These are phyloP conservation scores for Pinus tabuliformis DNA, from an alignment of 75 land plant genomes.

Conservation along the genomic window DNA sequence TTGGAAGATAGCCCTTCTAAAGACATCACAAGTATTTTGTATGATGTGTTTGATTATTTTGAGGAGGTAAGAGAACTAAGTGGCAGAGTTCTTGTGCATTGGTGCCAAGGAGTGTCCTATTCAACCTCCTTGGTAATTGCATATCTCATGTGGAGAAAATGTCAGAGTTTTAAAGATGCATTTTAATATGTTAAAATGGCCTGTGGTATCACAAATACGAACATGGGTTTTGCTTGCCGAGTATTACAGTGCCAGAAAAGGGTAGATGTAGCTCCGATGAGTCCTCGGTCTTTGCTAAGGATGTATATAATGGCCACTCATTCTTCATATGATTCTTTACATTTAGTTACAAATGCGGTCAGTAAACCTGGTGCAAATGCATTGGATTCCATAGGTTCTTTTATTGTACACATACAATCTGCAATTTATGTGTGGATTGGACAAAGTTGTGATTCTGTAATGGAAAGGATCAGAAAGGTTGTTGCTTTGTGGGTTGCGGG, in stretches of 20 bases:
- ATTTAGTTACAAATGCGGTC: slow-evolving; percentile 46
- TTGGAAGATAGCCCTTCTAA: slow-evolving; percentile 49
- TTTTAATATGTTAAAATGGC: slow-evolving; percentile 40
- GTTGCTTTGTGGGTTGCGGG: slow-evolving; percentile 39
- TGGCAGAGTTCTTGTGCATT: slow-evolving; percentile 57
- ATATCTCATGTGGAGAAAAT: slow-evolving; percentile 54
- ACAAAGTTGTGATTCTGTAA: slow-evolving; percentile 21
- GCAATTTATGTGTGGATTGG: slow-evolving; percentile 58
- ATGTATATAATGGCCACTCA: slow-evolving; percentile 57
- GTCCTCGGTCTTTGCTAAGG: slow-evolving; percentile 24
- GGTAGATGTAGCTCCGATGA: slow-evolving; percentile 24
- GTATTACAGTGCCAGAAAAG: slow-evolving; percentile 48
- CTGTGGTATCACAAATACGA: slow-evolving; percentile 43
- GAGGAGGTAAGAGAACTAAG: slow-evolving; percentile 36
- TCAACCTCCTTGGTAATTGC: slow-evolving; percentile 57
- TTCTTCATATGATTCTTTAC: slow-evolving; percentile 54
- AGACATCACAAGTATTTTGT: slow-evolving; percentile 47
- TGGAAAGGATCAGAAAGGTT: slow-evolving; percentile 22
- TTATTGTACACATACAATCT: slow-evolving; percentile 34
- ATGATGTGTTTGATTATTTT: slow-evolving; percentile 58
- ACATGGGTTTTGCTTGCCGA: slow-evolving; percentile 59
- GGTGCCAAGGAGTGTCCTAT: slow-evolving; percentile 45
- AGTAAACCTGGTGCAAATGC: slow-evolving; percentile 16
- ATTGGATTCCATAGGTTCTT: slow-evolving; percentile 57
- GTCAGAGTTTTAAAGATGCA: slow-evolving; percentile 46